A percentile compares a stretch with the other conserved stretches of the same genome.
These are phyloP conservation scores for Penicillium capsulatum DNA, from an alignment of 2,329 filamentous ascomycete genomes.

Conservation along the genomic window DNA sequence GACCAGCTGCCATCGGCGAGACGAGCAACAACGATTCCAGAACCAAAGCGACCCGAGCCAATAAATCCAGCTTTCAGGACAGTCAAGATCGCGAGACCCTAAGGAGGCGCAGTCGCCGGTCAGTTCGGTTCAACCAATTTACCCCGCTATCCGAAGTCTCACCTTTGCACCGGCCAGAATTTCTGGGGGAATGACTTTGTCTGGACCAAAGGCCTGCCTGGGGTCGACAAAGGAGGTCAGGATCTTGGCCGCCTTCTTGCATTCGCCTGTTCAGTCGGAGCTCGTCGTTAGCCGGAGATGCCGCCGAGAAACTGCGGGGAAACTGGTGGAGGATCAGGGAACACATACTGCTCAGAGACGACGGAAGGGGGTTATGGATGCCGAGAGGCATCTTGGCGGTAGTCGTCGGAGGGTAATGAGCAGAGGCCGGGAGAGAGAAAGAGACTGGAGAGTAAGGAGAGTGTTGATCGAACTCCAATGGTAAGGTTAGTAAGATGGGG, in stretches of 20 bases:
- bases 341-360: slow-evolving; percentile 47
- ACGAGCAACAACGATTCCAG: slow-evolving; percentile 48
- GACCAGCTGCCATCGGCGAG: slow-evolving; percentile 49
- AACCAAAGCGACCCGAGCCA: slow-evolving; percentile 49
- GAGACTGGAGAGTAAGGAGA: slow-evolving; percentile 5
- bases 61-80: slow-evolving; percentile 50
- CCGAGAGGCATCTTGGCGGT: slow-evolving; percentile 40
- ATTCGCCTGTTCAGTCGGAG: slow-evolving; percentile 66
- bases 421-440: slow-evolving; percentile 2
- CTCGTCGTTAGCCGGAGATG: slow-evolving; percentile 31
- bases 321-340: slow-evolving; percentile 15
- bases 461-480: slow-evolving; percentile 12
- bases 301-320: slow-evolving; percentile 33
- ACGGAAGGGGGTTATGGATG: slow-evolving; percentile 47
- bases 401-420: slow-evolving; percentile 6
- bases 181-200: slow-evolving; percentile 92
- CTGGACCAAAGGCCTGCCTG: slow-evolving; percentile 85
- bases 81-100: slow-evolving; percentile 49
- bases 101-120: slow-evolving; percentile 3
- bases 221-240: slow-evolving; percentile 92
- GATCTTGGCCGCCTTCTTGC: slow-evolving; percentile 95
- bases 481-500: slow-evolving; percentile 23
- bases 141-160: slow-evolving; percentile 15
- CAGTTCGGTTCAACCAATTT: slow-evolving; percentile 1
- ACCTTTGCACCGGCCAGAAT: slow-evolving; percentile 91